Evolutionary conservation across 495 filamentous ascomycete species (phyloP).

Genomic region (Hypoxylon subgilvum): DNA sequence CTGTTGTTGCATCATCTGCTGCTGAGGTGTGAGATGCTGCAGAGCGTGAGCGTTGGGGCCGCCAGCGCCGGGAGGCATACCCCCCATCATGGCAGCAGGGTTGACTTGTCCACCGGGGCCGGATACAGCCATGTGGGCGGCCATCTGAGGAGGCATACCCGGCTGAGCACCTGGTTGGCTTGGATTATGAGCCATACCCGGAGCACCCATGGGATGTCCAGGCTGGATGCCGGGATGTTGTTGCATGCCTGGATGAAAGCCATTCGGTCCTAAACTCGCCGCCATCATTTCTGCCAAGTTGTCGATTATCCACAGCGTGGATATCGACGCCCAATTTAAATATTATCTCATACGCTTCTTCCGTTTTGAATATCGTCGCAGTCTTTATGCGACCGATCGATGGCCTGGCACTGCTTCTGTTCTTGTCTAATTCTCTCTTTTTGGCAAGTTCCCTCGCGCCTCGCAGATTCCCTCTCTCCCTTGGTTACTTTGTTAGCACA

Average conservation of each 20-base stretch:
- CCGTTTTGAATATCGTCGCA: constrained; percentile 7
- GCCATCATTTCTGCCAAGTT: constrained; percentile 65
- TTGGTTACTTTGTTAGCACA: too few relatives aligned
- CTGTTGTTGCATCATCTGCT: constrained; percentile 64
- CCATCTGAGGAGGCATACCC: constrained; percentile 72
- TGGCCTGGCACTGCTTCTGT: constrained; percentile 1
- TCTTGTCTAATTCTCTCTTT: neutral
- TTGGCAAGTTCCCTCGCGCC: too few relatives aligned
- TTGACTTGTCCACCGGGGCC: constrained; percentile 79
- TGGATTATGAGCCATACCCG: constrained; percentile 62
- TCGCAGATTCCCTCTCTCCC: neutral
- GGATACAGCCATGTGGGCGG: constrained; percentile 82
- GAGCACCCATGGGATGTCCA: constrained; percentile 75
- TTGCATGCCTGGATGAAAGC: constrained; percentile 74
- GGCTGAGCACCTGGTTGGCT: constrained; percentile 71
- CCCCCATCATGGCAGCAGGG: constrained; percentile 76
- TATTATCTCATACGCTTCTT: constrained; percentile 53
- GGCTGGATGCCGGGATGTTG: constrained; percentile 75
- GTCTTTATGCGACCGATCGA: constrained; percentile 22
- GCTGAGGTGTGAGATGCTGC: constrained; percentile 75
- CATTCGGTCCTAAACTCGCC: constrained; percentile 70
- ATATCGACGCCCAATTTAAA: constrained; percentile 50
- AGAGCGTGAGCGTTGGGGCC: constrained; percentile 79
- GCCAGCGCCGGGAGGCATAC: constrained; percentile 77
- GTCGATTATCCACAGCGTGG: constrained; percentile 59